Evolutionary conservation across 192 early-diverging fungal genomes (phyloP).

Genomic region (Globomyces pollinis-pini): DNA sequence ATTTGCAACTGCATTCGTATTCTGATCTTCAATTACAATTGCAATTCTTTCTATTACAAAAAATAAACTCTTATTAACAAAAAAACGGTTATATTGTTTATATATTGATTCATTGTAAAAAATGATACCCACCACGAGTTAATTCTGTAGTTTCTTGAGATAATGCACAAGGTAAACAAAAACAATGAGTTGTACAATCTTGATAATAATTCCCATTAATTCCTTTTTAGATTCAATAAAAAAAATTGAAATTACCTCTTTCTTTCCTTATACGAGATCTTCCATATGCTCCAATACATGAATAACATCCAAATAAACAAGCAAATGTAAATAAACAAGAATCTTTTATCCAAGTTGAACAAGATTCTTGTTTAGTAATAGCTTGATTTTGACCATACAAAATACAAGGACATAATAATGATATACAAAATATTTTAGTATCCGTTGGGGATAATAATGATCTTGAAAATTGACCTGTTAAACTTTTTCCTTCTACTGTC

Average conservation of each 20-base stretch:
- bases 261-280: constrained; percentile 12
- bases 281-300: constrained; percentile 14
- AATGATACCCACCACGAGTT: constrained; percentile 11
- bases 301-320: not conserved
- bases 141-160: constrained; percentile 27
- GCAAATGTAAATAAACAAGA: constrained; percentile 10
- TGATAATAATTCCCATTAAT: constrained; percentile 13
- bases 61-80: no score
- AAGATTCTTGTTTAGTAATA: constrained; percentile 21
- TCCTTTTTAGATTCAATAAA: constrained; percentile 24
- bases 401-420: constrained; percentile 15
- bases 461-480: no score
- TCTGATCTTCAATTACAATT: no score
- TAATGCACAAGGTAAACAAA: constrained; percentile 24
- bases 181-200: constrained; percentile 15
- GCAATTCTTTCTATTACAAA: no score
- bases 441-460: no score
- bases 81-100: no score
- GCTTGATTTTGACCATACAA: constrained; percentile 24
- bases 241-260: no score
- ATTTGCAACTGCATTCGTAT: no score
- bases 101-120: no score
- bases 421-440: no score
- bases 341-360: constrained; percentile 19
- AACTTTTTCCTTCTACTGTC: no score